Percentiles rank a stretch among this genome's conserved stretches.
These are phyloP conservation scores for Amanita inopinata DNA, from an alignment of 768 basidiomycete species.

Conservation along the genomic window DNA sequence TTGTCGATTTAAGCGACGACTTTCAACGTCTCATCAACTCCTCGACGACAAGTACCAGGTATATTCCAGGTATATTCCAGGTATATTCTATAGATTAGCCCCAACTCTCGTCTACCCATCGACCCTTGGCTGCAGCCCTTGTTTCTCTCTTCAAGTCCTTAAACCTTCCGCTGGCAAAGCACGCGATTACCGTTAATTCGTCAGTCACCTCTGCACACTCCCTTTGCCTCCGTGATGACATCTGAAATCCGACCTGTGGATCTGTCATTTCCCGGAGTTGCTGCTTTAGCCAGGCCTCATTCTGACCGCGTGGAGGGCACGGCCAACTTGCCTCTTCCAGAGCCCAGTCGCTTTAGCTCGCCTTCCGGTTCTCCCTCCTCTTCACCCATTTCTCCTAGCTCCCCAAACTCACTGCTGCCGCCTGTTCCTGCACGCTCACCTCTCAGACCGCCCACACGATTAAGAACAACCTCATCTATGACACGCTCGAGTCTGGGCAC, in stretches of 20 bases:
- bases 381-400: conserved; percentile 8
- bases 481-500: conserved; percentile 12
- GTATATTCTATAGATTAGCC: too few species aligned
- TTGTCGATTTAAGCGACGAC: too few species aligned
- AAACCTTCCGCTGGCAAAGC: too few species aligned
- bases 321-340: conserved; percentile 3
- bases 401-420: conserved; percentile 7
- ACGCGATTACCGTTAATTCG: too few species aligned
- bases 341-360: conserved; percentile 1
- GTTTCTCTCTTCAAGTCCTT: too few species aligned
- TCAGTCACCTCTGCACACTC: not conserved
- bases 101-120: too few species aligned
- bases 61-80: too few species aligned
- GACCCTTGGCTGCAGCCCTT: too few species aligned
- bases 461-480: conserved; percentile 3
- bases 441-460: conserved; percentile 16
- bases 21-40: too few species aligned
- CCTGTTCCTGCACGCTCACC: conserved; percentile 18
- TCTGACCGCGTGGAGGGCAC: conserved; percentile 5
- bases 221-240: not conserved
- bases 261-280: not conserved
- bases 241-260: not conserved
- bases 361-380: conserved; percentile 4
- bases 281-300: conserved; percentile 1
- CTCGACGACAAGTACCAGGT: too few species aligned